Percentiles rank a stretch among this genome's conserved stretches.
These are phyloP conservation scores for Fragilariopsis cylindrus DNA, from an alignment of 108 stramenopile species.

Conservation along the genomic window DNA sequence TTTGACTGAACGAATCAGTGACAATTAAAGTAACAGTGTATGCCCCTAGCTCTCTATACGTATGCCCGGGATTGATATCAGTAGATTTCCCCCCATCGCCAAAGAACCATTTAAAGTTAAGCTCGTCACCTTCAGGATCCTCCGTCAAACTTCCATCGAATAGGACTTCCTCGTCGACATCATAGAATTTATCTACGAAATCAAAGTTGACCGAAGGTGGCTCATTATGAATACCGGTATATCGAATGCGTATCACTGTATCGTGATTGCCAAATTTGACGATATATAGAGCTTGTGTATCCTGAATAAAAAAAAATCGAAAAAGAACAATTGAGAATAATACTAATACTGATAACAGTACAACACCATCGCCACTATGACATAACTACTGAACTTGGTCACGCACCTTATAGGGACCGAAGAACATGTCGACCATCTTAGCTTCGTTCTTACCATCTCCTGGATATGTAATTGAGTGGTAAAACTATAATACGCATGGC, in stretches of 20 bases:
- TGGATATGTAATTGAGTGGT: background rate
- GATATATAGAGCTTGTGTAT: constrained; percentile 10
- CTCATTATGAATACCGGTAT: constrained; percentile 13
- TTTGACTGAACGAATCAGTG: constrained; percentile 12
- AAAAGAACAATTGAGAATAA: background rate
- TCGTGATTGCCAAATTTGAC: background rate
- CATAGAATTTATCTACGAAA: constrained; percentile 3
- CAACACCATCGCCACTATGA: too few species aligned
- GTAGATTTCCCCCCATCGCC: constrained; percentile 23
- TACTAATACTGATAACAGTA: too few species aligned
- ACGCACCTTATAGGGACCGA: constrained; percentile 1
- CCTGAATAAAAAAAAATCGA: background rate
- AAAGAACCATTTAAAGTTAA: constrained; percentile 35
- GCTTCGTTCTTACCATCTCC: constrained; percentile 13
- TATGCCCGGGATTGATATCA: constrained; percentile 2
- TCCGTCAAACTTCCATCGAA: constrained; percentile 35
- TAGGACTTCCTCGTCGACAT: constrained; percentile 6
- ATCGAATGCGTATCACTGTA: constrained; percentile 6
- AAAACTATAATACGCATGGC: background rate
- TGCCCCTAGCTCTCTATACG: constrained; percentile 10
- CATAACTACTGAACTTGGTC: too few species aligned
- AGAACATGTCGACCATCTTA: constrained; percentile 12
- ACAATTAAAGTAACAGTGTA: constrained; percentile 26
- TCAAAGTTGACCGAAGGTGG: background rate
- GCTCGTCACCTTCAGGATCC: constrained; percentile 36